Base-by-base conservation (phyloP, 225 moss, liverwort and hornwort genomes). In the Sphagnum tenellum region DNA sequence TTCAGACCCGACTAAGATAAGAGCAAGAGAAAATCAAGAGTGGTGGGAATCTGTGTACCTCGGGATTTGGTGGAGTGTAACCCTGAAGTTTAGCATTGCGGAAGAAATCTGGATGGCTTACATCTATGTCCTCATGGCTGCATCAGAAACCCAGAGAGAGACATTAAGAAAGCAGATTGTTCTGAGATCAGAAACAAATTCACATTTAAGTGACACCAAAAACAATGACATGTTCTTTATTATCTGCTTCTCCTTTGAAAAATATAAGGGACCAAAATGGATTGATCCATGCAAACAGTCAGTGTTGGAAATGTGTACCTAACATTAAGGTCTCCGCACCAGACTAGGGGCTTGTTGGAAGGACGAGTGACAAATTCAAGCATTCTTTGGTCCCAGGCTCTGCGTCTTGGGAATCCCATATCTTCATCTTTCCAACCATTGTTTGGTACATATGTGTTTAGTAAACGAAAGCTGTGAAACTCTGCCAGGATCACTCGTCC, bases 341-440 rank as follows among this genome's bases (percentile, higher is more conserved):
- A 92, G 69, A 92, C 87, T 63, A 92, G 76, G 50, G 92, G 89
- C 76, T 92, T 92, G 59, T 65, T 50, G 12, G 72, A 81, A 46
- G 82, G 69, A 60, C 72, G 73, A 46, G 75, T 77, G 62, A 92
- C 76, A 78, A 89, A 92, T 57, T 76, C 71, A 51, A 77, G 76
- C 71, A 89, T 69, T 55, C 73, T 78, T 67, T 84, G 77, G 79
- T 92, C 92, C 92, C 92, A 92, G 44, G 73, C 72, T 72, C 87
- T 73, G 61, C 92, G 89, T 63, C 92, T 77, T 61, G 69, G 76
- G 46, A 92, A 92, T 64, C 89, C 87, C 9, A 63, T 67, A 7
- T 83, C 89, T 48, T 92, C 89, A 62, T 92, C 89, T 77, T 83
- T 87, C 92, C 92, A 92, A 57, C 92, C 87, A 72, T 92, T 92